These are phyloP conservation scores for Podospora conica DNA, from an alignment of 495 filamentous ascomycete species.

Conservation along the genomic window DNA sequence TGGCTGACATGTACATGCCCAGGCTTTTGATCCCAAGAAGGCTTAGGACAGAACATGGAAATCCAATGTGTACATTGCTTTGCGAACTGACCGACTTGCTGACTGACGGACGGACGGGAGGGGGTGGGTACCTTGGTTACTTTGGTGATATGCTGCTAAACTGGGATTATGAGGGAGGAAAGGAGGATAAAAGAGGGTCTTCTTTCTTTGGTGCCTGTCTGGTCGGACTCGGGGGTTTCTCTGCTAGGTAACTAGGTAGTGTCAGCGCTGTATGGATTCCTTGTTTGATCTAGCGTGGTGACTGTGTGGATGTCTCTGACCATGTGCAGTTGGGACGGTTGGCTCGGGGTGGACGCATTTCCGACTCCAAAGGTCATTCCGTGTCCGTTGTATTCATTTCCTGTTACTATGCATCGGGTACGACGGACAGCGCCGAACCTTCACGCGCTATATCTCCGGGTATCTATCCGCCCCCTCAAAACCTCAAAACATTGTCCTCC, in stretches of 20 bases:
- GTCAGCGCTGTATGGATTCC: not conserved
- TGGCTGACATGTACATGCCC: not conserved
- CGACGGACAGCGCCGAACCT: not conserved
- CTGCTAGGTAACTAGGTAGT: not conserved
- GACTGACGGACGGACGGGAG: not conserved
- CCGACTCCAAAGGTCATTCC: not conserved
- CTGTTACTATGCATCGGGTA: not conserved
- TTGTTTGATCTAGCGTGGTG: not conserved
- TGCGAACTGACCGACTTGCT: not conserved
- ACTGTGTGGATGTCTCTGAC: not conserved
- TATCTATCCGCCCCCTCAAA: not conserved
- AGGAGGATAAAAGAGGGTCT: not conserved
- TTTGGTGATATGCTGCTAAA: not conserved
- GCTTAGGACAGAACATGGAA: not conserved
- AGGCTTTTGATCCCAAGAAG: not conserved
- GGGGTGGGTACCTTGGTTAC: not conserved
- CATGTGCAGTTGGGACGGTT: no score
- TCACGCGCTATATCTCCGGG: not conserved
- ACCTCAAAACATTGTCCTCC: not conserved
- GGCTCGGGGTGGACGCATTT: no score
- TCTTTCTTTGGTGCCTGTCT: not conserved
- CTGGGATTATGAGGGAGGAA: not conserved
- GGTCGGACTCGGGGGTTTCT: not conserved
- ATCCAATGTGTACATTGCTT: not conserved
- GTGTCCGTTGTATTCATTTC: not conserved